phyloP scores from a whole-genome alignment of 2,329 filamentous ascomycete genomes.

The Cordyceps sp. region DNA sequence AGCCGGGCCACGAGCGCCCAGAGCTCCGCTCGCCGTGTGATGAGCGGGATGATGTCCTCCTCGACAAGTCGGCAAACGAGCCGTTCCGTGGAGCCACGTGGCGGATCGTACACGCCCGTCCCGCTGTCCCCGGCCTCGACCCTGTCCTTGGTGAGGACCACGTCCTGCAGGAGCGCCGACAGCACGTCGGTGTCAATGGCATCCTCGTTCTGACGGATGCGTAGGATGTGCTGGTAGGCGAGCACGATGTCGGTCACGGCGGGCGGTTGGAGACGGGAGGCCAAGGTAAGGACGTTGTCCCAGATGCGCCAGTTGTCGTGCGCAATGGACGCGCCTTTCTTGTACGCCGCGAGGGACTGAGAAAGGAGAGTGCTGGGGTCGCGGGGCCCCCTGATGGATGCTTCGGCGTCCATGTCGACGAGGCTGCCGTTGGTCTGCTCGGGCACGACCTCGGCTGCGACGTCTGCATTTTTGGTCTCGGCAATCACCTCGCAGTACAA shows the following conservation, averaged over 20 bases:
- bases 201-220: conserved; percentile 61
- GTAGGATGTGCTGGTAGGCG: conserved; percentile 58
- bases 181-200: conserved; percentile 64
- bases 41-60: conserved; percentile 58
- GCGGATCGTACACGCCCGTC: conserved; percentile 15
- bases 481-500: conserved; percentile 40
- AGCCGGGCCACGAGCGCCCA: conserved; percentile 62
- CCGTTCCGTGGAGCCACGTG: conserved; percentile 42
- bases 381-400: conserved; percentile 9
- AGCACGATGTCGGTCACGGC: conserved; percentile 60
- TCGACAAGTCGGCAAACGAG: conserved; percentile 61
- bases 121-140: conserved; percentile 4
- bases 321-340: conserved; percentile 69
- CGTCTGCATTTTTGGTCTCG: conserved; percentile 13
- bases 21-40: conserved; percentile 61
- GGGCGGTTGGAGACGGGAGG: conserved; percentile 59
- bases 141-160: conserved; percentile 32
- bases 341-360: conserved; percentile 71
- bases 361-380: conserved; percentile 46
- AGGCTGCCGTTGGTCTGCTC: conserved; percentile 5
- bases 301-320: conserved; percentile 84
- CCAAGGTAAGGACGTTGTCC: conserved; percentile 88
- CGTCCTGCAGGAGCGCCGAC: conserved; percentile 53
- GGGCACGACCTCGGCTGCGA: no score
- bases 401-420: conserved; percentile 1